A percentile compares a stretch with the other conserved stretches of the same genome.
Evolutionary conservation across 805 yeast species (phyloP).

Genomic region (Yamadazyma phyllophila): DNA sequence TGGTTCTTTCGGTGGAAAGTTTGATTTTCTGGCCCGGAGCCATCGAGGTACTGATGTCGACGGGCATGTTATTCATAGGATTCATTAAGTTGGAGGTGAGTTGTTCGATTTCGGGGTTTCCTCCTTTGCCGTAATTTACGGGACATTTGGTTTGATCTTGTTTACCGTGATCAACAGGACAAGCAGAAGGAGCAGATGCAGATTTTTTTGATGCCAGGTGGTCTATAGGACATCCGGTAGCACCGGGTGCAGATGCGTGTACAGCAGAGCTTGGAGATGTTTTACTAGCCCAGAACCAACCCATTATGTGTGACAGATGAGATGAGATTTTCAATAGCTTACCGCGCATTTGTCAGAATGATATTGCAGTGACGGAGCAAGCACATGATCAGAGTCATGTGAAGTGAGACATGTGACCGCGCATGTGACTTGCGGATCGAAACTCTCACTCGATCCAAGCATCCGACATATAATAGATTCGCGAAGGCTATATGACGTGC

Average conservation of each 20-base stretch:
- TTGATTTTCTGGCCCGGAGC: conserved; percentile 79
- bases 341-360: conserved; percentile 1
- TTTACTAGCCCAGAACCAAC: conserved; percentile 83
- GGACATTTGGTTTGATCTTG: conserved; percentile 10
- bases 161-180: conserved; percentile 32
- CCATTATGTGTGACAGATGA: conserved; percentile 46
- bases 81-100: conserved; percentile 48
- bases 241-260: background rate
- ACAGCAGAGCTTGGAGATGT: background rate
- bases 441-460: too few relatives aligned
- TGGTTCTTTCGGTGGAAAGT: conserved; percentile 79
- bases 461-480: too few relatives aligned
- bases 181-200: conserved; percentile 15
- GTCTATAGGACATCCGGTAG: conserved; percentile 12
- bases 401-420: too few relatives aligned
- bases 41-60: conserved; percentile 56
- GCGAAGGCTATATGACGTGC: background rate
- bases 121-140: conserved; percentile 8
- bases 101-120: conserved; percentile 27
- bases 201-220: background rate
- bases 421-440: too few relatives aligned
- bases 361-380: too few relatives aligned
- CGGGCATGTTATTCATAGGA: conserved; percentile 90
- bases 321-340: conserved; percentile 6
- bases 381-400: too few relatives aligned